These are phyloP conservation scores for Suillus discolor DNA, from an alignment of 768 basidiomycete genomes.

Conservation along the genomic window DNA sequence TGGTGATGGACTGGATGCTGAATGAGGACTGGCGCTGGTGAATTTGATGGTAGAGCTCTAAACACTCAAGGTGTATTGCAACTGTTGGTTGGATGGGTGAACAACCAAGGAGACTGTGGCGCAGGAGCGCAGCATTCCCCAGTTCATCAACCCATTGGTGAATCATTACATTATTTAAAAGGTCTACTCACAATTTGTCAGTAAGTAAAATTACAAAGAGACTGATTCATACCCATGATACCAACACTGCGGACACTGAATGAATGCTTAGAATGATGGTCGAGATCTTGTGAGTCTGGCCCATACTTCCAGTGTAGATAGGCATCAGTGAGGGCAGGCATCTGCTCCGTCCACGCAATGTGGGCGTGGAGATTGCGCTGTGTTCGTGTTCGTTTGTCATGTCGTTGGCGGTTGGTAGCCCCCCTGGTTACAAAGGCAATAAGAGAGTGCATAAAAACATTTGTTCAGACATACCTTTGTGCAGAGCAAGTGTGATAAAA, in stretches of 20 bases:
- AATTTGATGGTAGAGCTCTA: background rate
- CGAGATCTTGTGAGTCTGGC: background rate
- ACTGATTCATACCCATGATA: background rate
- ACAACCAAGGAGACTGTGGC: background rate
- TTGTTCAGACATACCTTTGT: background rate
- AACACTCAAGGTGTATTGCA: background rate
- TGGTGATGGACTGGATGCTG: background rate
- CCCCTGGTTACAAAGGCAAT: background rate
- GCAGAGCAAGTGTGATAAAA: background rate
- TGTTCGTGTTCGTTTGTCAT: background rate
- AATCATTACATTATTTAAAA: background rate
- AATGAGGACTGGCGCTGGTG: background rate
- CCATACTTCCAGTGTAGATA: background rate
- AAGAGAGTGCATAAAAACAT: background rate
- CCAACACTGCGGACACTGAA: background rate
- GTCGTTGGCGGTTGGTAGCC: background rate
- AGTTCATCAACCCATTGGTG: background rate
- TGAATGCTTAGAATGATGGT: background rate
- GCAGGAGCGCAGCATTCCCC: background rate
- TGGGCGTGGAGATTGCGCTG: background rate
- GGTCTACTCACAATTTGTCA: background rate
- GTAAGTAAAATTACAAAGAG: background rate
- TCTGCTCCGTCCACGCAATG: background rate
- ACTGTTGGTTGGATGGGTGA: background rate
- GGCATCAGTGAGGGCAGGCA: background rate